Evolutionary conservation across 2,329 filamentous ascomycete species (phyloP), one percentile per base, ranked within the genome.

Genomic region (Corniculantispora saksenae): DNA sequence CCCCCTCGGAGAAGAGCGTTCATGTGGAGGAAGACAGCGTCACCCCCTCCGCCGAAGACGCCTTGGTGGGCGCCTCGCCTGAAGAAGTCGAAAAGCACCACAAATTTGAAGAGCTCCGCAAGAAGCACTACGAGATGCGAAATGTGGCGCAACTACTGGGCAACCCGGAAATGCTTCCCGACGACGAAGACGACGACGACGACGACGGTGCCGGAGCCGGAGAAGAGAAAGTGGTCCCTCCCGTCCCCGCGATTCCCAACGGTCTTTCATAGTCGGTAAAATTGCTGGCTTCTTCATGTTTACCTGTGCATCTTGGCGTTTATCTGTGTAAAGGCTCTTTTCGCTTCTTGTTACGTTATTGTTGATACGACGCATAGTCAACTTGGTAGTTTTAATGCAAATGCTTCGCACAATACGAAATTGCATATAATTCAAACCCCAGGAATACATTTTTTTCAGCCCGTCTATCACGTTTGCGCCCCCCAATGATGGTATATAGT

Each of bases 81-180:
- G 93, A 97, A 77, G 94, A 97, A 76, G 83, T 83, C 67, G 93
- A 95, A 81, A 97, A 98, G 83, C 95, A 99, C 79, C 87, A 86
- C 74, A 88, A 91, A 75, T 99, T 99, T 77, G 94, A 97, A 81
- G 84, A 92, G 80, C 85, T 93, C 82, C 87, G 95, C 74, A 97
- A 95, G 88, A 94, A 89, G 82, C 95, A 99, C 79, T 99, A 99
- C 79, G 95, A 99, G 84, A 99, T 99, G 95, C 93, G 88, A 80
- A 91, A 95, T 74, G 93, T 97, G 66, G 97, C 95, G 73, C 87
- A 89, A 73, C 80, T 98, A 61, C 86, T 99, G 69, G 94, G 93
- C 17, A 90, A 92, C 72, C 88, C 90, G 3, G 89, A 91, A 73
- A 82, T 86, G 3, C 72, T 90, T 55, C 86, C 88, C 57, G 87